Percentiles rank a stretch among this genome's conserved stretches.
phyloP scores from a whole-genome alignment of 2,329 filamentous ascomycete species.

The Cladophialophora carrionii region DNA sequence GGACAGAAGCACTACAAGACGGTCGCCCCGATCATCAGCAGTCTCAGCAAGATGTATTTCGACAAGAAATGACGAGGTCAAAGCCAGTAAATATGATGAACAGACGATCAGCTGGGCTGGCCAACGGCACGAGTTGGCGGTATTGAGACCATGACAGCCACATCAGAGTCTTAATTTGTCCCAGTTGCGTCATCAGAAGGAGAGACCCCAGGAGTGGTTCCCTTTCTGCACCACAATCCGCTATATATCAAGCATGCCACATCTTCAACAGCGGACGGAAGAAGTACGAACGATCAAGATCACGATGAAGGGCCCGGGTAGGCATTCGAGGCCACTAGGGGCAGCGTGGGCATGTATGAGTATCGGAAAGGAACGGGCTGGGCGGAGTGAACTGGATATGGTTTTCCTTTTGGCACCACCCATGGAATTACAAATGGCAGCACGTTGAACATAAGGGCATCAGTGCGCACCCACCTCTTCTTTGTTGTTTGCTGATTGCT shows the following conservation, averaged over 20 bases:
- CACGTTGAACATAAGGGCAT: neutral
- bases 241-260: neutral
- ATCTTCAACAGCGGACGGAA: neutral
- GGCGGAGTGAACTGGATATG: neutral
- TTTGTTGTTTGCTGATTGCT: no score
- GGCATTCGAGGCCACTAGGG: neutral
- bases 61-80: conserved; percentile 33
- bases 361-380: neutral
- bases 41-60: conserved; percentile 38
- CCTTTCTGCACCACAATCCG: neutral
- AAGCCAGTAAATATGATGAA: neutral
- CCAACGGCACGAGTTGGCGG: no score
- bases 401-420: neutral
- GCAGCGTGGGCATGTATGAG: neutral
- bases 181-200: neutral
- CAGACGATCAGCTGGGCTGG: neutral
- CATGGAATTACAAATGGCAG: neutral
- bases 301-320: neutral
- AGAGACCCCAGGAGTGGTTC: neutral
- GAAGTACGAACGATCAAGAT: neutral
- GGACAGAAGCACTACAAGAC: conserved; percentile 39
- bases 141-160: neutral
- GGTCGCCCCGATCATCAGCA: conserved; percentile 34
- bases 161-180: neutral
- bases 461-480: no score